Conservation (phyloP, 2,329 filamentous ascomycete genomes). For the Aspergillus eucalypticola region DNA sequence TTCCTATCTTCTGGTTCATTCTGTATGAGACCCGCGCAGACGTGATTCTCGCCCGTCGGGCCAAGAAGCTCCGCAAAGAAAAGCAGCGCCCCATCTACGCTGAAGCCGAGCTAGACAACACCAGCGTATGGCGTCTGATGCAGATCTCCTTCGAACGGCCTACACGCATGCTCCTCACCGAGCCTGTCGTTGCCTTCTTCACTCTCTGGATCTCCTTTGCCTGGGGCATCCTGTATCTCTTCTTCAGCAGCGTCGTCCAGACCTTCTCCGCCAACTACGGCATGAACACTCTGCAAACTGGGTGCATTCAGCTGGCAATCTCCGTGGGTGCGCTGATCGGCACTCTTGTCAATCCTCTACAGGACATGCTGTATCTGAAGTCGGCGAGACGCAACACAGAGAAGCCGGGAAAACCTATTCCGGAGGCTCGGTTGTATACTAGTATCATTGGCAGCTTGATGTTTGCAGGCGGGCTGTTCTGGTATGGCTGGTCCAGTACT, state of each 20-base stretch:
- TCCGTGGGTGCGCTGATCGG: conserved; percentile 46
- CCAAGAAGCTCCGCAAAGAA: conserved; percentile 40
- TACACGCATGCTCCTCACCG: conserved; percentile 42
- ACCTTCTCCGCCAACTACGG: conserved; percentile 43
- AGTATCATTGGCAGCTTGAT: conserved; percentile 44
- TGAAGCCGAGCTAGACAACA: conserved; percentile 25
- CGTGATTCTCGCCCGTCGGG: conserved; percentile 44
- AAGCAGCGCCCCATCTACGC: conserved; percentile 35
- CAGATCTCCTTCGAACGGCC: conserved; percentile 45
- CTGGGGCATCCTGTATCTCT: conserved; percentile 47
- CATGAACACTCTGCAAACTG: conserved; percentile 37
- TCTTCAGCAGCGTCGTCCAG: conserved; percentile 44
- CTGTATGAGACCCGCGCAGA: conserved; percentile 46
- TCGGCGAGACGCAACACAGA: conserved; percentile 34
- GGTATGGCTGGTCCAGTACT: conserved; percentile 37
- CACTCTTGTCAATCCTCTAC: conserved; percentile 42
- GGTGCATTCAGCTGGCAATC: conserved; percentile 45
- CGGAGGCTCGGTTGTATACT: conserved; percentile 47
- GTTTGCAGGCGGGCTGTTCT: conserved; percentile 37
- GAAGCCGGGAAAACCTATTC: conserved; percentile 41
- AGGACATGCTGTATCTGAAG: conserved; percentile 33
- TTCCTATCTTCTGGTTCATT: conserved; percentile 45
- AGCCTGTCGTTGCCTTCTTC: conserved; percentile 47
- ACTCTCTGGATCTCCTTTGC: conserved; percentile 49
- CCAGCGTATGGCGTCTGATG: conserved; percentile 29